A percentile compares a stretch with the other conserved stretches of the same genome.
These are phyloP conservation scores for Purpureocillium takamizusanense DNA, from an alignment of 2,329 filamentous ascomycete genomes.

Conservation along the genomic window DNA sequence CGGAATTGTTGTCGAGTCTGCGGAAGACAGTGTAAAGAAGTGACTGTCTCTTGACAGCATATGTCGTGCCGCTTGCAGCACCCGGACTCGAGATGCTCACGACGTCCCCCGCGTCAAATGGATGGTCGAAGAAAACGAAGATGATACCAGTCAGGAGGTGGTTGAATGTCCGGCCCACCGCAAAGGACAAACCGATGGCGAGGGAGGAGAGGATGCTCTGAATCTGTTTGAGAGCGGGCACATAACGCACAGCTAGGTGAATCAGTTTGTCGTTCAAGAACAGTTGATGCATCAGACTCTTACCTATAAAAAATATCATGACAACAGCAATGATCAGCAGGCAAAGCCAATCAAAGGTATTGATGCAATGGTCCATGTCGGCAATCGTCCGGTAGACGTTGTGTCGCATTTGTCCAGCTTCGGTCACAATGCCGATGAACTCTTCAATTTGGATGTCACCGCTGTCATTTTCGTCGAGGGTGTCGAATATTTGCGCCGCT, in stretches of 20 bases:
- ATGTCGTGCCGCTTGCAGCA: slow-evolving; percentile 5
- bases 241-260: slow-evolving; percentile 1
- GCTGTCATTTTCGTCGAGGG: slow-evolving; percentile 9
- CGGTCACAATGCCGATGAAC: slow-evolving; percentile 15
- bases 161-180: slow-evolving; percentile 64
- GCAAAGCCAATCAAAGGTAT: slow-evolving; percentile 20
- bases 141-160: slow-evolving; percentile 62
- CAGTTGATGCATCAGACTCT: background rate
- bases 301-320: slow-evolving; percentile 17
- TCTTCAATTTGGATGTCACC: slow-evolving; percentile 19
- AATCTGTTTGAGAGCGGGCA: slow-evolving; percentile 18
- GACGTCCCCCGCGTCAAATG: slow-evolving; percentile 64
- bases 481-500: background rate
- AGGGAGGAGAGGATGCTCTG: slow-evolving; percentile 15
- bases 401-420: slow-evolving; percentile 15
- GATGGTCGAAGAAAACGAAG: slow-evolving; percentile 67
- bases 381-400: slow-evolving; percentile 17
- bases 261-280: no score
- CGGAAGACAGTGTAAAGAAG: slow-evolving; percentile 24
- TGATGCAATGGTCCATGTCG: slow-evolving; percentile 18
- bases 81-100: slow-evolving; percentile 47
- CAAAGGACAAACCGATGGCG: slow-evolving; percentile 51
- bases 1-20: slow-evolving; percentile 18
- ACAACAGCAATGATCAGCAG: slow-evolving; percentile 11
- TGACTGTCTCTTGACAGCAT: slow-evolving; percentile 19